Percentiles rank a stretch among this genome's conserved stretches.
These are phyloP conservation scores for Helicocarpus griseus DNA, from an alignment of 2,329 filamentous ascomycete genomes.

Conservation along the genomic window DNA sequence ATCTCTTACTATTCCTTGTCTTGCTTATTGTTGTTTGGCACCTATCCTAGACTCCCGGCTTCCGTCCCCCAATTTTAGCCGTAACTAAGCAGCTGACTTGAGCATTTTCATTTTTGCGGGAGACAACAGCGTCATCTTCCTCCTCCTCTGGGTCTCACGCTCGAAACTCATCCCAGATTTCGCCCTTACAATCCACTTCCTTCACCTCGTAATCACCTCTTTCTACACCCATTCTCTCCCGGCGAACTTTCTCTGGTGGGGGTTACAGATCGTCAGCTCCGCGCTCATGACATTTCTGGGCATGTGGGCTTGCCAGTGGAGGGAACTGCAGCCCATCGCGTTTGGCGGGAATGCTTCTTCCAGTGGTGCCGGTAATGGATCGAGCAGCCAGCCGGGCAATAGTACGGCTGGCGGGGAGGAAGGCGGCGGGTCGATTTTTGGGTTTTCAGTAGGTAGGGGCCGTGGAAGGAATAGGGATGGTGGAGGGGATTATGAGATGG, in stretches of 20 bases:
- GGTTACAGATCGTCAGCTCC: conserved; percentile 51
- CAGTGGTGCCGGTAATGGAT: conserved; percentile 41
- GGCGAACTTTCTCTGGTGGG: conserved; percentile 79
- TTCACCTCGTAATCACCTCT: conserved; percentile 68
- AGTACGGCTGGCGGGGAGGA: conserved; percentile 26
- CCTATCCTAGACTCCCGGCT: background rate
- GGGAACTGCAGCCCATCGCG: conserved; percentile 78
- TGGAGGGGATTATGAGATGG: conserved; percentile 53
- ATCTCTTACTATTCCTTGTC: conserved; percentile 7
- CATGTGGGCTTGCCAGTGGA: conserved; percentile 84
- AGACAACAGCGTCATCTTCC: conserved; percentile 68
- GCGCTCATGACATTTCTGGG: conserved; percentile 60
- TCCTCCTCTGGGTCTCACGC: conserved; percentile 73
- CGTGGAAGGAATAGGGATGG: conserved; percentile 17
- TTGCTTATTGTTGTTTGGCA: conserved; percentile 17
- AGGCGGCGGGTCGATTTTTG: conserved; percentile 7
- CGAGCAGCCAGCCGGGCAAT: background rate
- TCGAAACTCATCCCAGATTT: conserved; percentile 95
- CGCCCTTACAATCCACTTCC: conserved; percentile 73
- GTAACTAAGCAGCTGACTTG: too few relatives aligned
- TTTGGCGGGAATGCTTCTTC: conserved; percentile 52
- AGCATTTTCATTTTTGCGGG: too few relatives aligned
- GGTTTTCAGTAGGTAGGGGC: conserved; percentile 16
- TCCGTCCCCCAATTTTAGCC: too few relatives aligned
- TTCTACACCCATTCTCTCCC: conserved; percentile 72